Evolutionary conservation across 306 rosid species (phyloP), one percentile per base, ranked within the genome.

Genomic region (Cucurbita ficifolia): DNA sequence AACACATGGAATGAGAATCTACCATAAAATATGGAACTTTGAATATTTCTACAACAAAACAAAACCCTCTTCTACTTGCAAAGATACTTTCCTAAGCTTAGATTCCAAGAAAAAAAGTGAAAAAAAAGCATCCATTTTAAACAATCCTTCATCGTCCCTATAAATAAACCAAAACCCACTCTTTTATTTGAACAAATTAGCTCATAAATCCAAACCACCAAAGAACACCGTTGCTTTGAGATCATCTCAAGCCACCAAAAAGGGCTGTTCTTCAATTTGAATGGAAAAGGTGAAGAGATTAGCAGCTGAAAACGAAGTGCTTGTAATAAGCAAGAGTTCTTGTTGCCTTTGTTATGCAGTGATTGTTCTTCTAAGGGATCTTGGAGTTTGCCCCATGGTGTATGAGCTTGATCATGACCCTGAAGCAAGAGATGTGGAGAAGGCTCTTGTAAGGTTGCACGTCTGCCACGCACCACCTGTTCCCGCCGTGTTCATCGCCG

Each of bases 291-390:
- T 88, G 86, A 76, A 1, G 78, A 81, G 81, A 76, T 68, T 88
- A 81, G 81, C 83, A 3, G 55, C 85, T 18, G 90, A 86, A 72
- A 83, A 81, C 45, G 87, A 84, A 17, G 88, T 88, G 72, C 87
- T 88, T 81, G 83, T 88, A 46, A 86, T 88, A 87, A 79, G 85
- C 46, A 88, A 88, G 80, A 88, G 84, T 64, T 84, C 90, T 0
- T 88, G 95, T 52, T 88, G 95, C 75, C 79, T 88, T 54, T 81
- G 91, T 78, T 83, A 86, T 61, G 80, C 95, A 33, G 90, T 88
- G 7, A 79, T 67, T 21, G 80, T 83, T 49, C 80, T 88, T 77
- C 79, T 88, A 59, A 63, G 76, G 49, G 88, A 88, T 16, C 81
- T 88, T 29, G 74, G 76, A 68, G 87, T 84, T 73, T 79, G 22